A percentile compares a stretch with the other conserved stretches of the same genome.
These are phyloP conservation scores for Sambucus nigra DNA, from an alignment of 129 eudicot genomes.

Conservation along the genomic window DNA sequence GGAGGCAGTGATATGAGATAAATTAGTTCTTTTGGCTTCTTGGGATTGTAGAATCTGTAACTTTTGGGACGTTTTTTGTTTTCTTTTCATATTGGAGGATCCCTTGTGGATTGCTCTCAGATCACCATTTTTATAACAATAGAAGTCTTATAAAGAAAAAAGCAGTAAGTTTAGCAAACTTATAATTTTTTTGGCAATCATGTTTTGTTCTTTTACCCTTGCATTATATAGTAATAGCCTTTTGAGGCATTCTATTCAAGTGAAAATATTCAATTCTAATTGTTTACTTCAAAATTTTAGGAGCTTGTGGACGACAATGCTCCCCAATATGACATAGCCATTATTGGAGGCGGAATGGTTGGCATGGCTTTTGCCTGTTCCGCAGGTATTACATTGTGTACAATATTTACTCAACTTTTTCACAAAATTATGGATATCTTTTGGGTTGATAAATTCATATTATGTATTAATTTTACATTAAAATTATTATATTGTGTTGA, in stretches of 20 bases:
- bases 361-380: conserved; percentile 98
- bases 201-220: no score
- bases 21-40: no score
- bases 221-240: background rate
- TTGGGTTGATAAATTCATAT: background rate
- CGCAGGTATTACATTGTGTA: conserved; percentile 40
- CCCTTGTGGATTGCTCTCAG: background rate
- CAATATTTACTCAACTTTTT: background rate
- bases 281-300: conserved; percentile 15
- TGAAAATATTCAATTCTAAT: background rate
- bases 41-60: background rate
- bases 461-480: background rate
- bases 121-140: no score
- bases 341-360: conserved; percentile 99
- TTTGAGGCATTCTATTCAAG: background rate
- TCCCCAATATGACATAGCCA: conserved; percentile 81
- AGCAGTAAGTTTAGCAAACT: no score
- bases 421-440: background rate
- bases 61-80: background rate
- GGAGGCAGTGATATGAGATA: no score
- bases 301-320: conserved; percentile 21
- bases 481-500: background rate
- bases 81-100: background rate
- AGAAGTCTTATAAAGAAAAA: background rate
- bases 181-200: no score